Conservation (phyloP, 129 eudicot species). For the Flaveria brownii region DNA sequence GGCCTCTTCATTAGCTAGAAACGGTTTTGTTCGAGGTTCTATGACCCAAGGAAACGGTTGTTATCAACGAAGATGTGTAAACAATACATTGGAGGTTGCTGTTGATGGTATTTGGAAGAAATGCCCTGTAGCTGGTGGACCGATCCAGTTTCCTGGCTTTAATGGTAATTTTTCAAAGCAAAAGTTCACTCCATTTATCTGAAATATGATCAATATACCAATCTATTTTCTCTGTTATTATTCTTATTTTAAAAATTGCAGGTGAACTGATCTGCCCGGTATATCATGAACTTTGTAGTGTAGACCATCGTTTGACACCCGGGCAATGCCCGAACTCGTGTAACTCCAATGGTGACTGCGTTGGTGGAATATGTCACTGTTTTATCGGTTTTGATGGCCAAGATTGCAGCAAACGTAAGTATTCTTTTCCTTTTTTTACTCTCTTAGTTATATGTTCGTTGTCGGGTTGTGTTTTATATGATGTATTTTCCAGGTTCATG, state of each 20-base stretch:
- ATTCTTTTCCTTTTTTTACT: background rate
- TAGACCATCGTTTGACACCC: constrained; percentile 44
- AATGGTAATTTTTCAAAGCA: constrained; percentile 51
- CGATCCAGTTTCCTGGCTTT: constrained; percentile 82
- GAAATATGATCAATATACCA: background rate
- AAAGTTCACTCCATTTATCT: background rate
- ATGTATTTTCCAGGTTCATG: constrained; percentile 59
- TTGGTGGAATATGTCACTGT: constrained; percentile 82
- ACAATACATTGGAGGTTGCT: constrained; percentile 84
- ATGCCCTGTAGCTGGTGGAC: constrained; percentile 90
- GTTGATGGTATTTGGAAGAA: constrained; percentile 86
- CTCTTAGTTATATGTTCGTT: background rate
- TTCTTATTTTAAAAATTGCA: constrained; percentile 24
- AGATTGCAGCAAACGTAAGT: constrained; percentile 80
- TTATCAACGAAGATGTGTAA: constrained; percentile 85
- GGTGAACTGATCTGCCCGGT: constrained; percentile 94
- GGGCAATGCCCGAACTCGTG: constrained; percentile 86
- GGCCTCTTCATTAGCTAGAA: constrained; percentile 87
- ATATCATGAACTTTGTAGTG: constrained; percentile 82
- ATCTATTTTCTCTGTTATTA: background rate
- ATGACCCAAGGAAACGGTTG: constrained; percentile 95
- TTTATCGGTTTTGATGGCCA: constrained; percentile 81
- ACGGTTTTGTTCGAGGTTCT: constrained; percentile 90
- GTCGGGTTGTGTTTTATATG: background rate
- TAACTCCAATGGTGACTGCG: constrained; percentile 82